These are phyloP conservation scores for Mortierella polycephala DNA, from an alignment of 371 early-diverging fungal genomes.

Conservation along the genomic window DNA sequence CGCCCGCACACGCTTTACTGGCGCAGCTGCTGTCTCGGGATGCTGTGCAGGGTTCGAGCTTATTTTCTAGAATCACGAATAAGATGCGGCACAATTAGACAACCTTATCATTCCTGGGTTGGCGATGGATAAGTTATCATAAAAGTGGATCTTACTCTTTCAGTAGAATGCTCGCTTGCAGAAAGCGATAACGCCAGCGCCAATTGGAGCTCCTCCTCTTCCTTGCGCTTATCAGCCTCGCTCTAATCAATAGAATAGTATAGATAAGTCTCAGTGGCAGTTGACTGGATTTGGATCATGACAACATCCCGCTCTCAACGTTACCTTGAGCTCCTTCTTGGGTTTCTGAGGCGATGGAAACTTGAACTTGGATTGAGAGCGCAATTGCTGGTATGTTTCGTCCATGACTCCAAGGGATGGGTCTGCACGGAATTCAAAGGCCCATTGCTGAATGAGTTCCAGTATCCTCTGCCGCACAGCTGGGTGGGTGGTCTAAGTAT, in stretches of 20 bases:
- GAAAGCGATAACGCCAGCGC: constrained; percentile 92
- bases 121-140: constrained; percentile 17
- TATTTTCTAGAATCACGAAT: constrained; percentile 13
- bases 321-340: constrained; percentile 74
- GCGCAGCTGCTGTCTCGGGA: constrained; percentile 38
- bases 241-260: constrained; percentile 45
- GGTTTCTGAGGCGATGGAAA: constrained; percentile 88
- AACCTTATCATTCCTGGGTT: too few species aligned
- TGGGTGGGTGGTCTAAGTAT: constrained; percentile 72
- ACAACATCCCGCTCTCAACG: too few species aligned
- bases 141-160: constrained; percentile 52
- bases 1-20: constrained; percentile 75
- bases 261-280: not conserved
- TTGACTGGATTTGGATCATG: too few species aligned
- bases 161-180: constrained; percentile 65
- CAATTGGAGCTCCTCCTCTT: constrained; percentile 91
- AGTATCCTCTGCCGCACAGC: constrained; percentile 82
- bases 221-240: constrained; percentile 81
- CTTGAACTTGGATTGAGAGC: constrained; percentile 59
- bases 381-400: constrained; percentile 82
- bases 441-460: constrained; percentile 92
- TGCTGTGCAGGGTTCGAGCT: constrained; percentile 28
- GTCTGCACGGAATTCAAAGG: constrained; percentile 84
- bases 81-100: not conserved
- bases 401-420: constrained; percentile 87